Percentiles rank a stretch among this genome's conserved stretches.
Conservation (phyloP, 2,329 filamentous ascomycete species). For the Aspergillus tanneri region DNA sequence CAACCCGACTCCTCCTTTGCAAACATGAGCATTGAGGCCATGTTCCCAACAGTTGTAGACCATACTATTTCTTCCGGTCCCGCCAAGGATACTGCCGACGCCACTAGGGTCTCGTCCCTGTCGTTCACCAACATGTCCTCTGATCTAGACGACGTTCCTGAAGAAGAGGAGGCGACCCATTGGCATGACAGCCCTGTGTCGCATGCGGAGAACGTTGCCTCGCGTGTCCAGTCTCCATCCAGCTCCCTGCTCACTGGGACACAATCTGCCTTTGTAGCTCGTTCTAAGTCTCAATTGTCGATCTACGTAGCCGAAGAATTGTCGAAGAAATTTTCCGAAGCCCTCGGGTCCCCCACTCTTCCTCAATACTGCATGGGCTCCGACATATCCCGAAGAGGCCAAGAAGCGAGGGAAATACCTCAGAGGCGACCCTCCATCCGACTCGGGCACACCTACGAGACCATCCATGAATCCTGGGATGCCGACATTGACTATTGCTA, state of each 20-base stretch:
- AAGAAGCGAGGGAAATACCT: slow-evolving; percentile 17
- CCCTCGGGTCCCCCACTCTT: slow-evolving; percentile 44
- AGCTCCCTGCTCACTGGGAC: slow-evolving; percentile 12
- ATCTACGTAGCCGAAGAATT: slow-evolving; percentile 33
- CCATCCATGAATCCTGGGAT: slow-evolving; percentile 54
- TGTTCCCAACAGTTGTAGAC: slow-evolving; percentile 28
- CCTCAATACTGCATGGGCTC: slow-evolving; percentile 26
- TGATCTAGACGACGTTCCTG: slow-evolving; percentile 47
- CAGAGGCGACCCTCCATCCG: slow-evolving; percentile 16
- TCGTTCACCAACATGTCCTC: slow-evolving; percentile 42
- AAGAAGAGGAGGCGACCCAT: slow-evolving; percentile 44
- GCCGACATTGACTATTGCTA: slow-evolving; percentile 64
- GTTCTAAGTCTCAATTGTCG: slow-evolving; percentile 31
- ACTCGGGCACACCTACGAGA: slow-evolving; percentile 26
- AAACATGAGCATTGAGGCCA: slow-evolving; percentile 28
- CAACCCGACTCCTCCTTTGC: slow-evolving; percentile 14
- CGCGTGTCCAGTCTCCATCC: slow-evolving; percentile 22
- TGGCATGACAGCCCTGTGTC: slow-evolving; percentile 33
- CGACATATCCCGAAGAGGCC: slow-evolving; percentile 16
- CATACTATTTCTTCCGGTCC: slow-evolving; percentile 47
- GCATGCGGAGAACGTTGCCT: slow-evolving; percentile 17
- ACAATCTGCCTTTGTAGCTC: slow-evolving; percentile 13
- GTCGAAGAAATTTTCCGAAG: slow-evolving; percentile 46
- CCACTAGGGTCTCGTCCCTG: slow-evolving; percentile 40
- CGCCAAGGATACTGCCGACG: slow-evolving; percentile 36